Conservation (phyloP, 176 grass and related monocot species). For the Carex kokanica region DNA sequence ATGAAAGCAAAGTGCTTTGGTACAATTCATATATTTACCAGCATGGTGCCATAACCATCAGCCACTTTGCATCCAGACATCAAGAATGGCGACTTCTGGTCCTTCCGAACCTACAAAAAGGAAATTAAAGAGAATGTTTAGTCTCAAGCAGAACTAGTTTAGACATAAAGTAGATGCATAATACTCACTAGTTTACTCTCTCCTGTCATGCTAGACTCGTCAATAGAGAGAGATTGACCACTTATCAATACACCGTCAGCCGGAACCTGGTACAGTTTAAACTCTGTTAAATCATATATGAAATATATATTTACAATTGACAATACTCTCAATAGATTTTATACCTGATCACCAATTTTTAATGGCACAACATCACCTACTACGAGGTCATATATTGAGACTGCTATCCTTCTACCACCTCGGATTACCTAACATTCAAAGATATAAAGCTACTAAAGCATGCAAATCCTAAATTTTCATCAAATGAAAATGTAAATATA, state of each 20-base stretch:
- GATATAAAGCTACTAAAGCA: not conserved
- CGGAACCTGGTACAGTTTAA: conserved; percentile 59
- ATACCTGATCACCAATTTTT: conserved; percentile 97
- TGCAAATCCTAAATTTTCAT: not conserved
- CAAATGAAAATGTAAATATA: not conserved
- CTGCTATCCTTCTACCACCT: conserved; percentile 64
- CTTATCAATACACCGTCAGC: conserved; percentile 82
- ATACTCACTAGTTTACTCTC: conserved; percentile 92
- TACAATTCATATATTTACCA: conserved; percentile 48
- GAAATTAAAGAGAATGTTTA: conserved; percentile 3
- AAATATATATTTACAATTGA: conserved; percentile 14
- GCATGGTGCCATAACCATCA: conserved; percentile 85
- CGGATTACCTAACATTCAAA: conserved; percentile 59
- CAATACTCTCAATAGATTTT: not conserved
- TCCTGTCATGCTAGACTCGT: conserved; percentile 97
- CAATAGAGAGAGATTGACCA: conserved; percentile 89
- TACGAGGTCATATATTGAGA: conserved; percentile 87
- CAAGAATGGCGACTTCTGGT: conserved; percentile 77
- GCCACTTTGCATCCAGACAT: conserved; percentile 99
- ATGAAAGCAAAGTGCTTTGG: not conserved
- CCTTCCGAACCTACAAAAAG: conserved; percentile 59
- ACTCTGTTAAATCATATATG: not conserved
- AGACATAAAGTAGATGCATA: not conserved
- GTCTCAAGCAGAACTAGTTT: not conserved
- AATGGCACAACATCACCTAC: conserved; percentile 84